Percentiles rank a stretch among this genome's conserved stretches.
These are phyloP conservation scores for Pseudotsuga menziesii DNA, from an alignment of 75 land plant species.

Conservation along the genomic window DNA sequence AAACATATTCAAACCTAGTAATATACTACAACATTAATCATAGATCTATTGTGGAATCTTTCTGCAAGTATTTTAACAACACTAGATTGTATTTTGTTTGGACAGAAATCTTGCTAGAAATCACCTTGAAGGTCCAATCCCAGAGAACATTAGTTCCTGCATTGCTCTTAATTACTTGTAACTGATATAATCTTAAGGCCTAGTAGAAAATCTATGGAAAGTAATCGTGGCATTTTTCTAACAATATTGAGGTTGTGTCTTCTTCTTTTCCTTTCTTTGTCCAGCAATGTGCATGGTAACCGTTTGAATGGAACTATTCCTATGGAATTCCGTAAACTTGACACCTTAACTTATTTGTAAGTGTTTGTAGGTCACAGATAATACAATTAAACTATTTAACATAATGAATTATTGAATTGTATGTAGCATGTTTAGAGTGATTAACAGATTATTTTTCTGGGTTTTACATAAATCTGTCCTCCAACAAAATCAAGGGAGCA, in stretches of 20 bases:
- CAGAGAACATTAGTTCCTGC: slow-evolving; percentile 83
- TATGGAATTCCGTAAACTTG: slow-evolving; percentile 59
- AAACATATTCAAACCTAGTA: background rate
- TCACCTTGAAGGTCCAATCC: slow-evolving; percentile 79
- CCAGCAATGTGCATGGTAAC: slow-evolving; percentile 74
- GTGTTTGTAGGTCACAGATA: slow-evolving; percentile 9
- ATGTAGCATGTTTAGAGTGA: too few relatives aligned
- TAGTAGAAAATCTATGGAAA: background rate
- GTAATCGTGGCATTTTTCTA: background rate
- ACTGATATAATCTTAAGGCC: slow-evolving; percentile 10
- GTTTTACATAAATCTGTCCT: slow-evolving; percentile 67
- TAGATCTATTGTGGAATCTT: background rate
- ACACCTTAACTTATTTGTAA: slow-evolving; percentile 89
- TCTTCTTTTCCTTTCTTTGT: background rate
- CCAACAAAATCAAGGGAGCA: slow-evolving; percentile 60
- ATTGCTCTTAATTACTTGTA: slow-evolving; percentile 75
- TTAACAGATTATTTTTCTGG: background rate
- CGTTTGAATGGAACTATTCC: slow-evolving; percentile 79
- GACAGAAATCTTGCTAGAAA: slow-evolving; percentile 86
- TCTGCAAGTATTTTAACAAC: background rate
- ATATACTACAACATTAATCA: background rate
- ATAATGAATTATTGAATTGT: background rate
- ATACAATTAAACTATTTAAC: background rate
- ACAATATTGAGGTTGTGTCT: background rate
- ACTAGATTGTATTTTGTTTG: background rate